Base-by-base conservation (phyloP, 495 filamentous ascomycete genomes). In the Neurospora sp. region DNA sequence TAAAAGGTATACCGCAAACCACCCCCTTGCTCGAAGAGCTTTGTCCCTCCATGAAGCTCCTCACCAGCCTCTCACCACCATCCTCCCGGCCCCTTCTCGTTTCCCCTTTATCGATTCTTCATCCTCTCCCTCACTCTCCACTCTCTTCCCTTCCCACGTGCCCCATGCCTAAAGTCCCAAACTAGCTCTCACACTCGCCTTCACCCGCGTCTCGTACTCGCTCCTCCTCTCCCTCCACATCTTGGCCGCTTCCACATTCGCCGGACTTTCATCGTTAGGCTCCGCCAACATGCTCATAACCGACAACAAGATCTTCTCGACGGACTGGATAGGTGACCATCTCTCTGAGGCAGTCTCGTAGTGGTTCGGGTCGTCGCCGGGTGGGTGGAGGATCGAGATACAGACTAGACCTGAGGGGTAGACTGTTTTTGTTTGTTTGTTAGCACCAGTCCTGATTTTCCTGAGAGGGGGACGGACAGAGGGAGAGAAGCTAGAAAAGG, bases 231-330 rank as follows among this genome's bases (percentile, higher is more conserved):
- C 96, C 71, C 96, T 88, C 96, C 96, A 99, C 94, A 98, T 97
- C 87, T 96, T 93, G 70, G 96, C 96, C 35, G 96, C 96, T 86
- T 99, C 96, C 72, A 98, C 90, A 83, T 99, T 99, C 72, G 96
- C 96, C 2, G 96, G 96, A 78, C 92, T 95, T 88, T 99, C 96
- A 79, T 98, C 96, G 81, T 99, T 99, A 75, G 96, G 96, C 84
- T 98, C 96, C 3, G 94, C 94, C 71, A 99, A 86, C 96, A 99
- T 98, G 79, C 93, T 97, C 94, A 99, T 99, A 65, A 99, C 96
- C 1, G 89, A 92, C 71, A 98, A 94, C 74, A 99, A 84, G 71
- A 99, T 99, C 88, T 98, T 98, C 87, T 98, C 96, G 75, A 98
- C 94, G 72, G 90, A 93, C 84, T 98, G 96, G 61, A 99, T 97